Conservation (phyloP, 2,329 filamentous ascomycete species). For the Cordyceps militaris region DNA sequence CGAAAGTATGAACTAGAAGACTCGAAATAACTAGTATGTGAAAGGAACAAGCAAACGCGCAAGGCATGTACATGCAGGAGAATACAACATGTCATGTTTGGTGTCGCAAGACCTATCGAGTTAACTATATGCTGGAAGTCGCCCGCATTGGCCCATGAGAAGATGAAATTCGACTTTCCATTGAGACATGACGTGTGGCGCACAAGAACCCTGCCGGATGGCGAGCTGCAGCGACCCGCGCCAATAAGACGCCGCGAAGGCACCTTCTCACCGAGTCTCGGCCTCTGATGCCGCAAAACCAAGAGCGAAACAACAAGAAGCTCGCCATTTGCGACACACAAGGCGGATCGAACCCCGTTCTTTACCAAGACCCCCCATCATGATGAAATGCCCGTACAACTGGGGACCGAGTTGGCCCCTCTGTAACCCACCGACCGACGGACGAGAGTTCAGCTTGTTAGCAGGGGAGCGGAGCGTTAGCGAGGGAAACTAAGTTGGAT, state of each 20-base stretch:
- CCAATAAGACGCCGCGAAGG: background rate
- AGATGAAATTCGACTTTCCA: background rate
- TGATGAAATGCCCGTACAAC: background rate
- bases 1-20: no score
- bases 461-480: background rate
- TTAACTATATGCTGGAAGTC: no score
- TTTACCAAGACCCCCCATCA: background rate
- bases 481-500: background rate
- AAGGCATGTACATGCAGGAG: no score
- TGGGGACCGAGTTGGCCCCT: slow-evolving; percentile 1
- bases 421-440: slow-evolving; percentile 2
- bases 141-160: no score
- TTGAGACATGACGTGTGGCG: background rate
- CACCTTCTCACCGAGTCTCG: background rate
- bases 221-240: background rate
- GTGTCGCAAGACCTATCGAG: no score
- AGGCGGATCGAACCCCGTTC: slow-evolving; percentile 7
- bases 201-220: background rate
- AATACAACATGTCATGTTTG: no score
- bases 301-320: background rate
- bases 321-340: background rate
- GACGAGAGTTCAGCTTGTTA: background rate
- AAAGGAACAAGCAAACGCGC: no score
- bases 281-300: background rate
- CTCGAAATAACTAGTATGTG: no score